Base-by-base conservation (phyloP, 164 flowering plant species). In the Malania oleifera region DNA sequence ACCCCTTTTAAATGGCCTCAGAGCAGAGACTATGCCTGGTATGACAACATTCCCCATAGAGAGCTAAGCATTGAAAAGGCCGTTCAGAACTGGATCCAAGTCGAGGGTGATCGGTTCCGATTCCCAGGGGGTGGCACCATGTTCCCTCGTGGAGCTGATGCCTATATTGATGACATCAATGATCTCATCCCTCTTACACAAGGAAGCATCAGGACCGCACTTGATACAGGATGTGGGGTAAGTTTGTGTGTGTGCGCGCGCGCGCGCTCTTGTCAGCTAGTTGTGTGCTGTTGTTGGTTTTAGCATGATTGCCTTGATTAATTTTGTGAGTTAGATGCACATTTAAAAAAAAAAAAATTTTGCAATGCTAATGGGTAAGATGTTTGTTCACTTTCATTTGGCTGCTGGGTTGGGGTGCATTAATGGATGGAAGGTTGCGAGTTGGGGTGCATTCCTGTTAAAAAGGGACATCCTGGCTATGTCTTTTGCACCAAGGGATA, bases 401-500 rank as follows among this genome's bases (percentile, higher is more conserved):
- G 38, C 9, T 43, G 10, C n/a, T n/a, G n/a, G n/a, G n/a, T n/a
- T n/a, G 54, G 54, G 56, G 5, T 68, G 20, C n/a, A n/a, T n/a
- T n/a, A n/a, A n/a, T n/a, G n/a, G n/a, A n/a, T 47, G 52, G 63
- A 22, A 91, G 99, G 99, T 93, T 69, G 97, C 99, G 37, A 93
- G 99, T 69, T 93, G 84, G 84, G 99, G 99, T 26, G 99, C 99
- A 13, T 93, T 81, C 71, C 65, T 93, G 52, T 70, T 90, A 51
- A 87, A 80, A 74, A 82, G 97, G 69, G 77, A 90, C 61, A 80
- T 90, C 24, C 14, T 84, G 25, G 73, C 96, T 9, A 93, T 90
- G 99, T 93, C 99, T n/a, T 87, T 93, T 75, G 99, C 97, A 20
- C 99, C 97, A 38, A 83, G 97, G 54, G 99, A 93, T 64, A 88